Conservation (phyloP, 495 filamentous ascomycete genomes). For the Penicillium cosmopolitanum region DNA sequence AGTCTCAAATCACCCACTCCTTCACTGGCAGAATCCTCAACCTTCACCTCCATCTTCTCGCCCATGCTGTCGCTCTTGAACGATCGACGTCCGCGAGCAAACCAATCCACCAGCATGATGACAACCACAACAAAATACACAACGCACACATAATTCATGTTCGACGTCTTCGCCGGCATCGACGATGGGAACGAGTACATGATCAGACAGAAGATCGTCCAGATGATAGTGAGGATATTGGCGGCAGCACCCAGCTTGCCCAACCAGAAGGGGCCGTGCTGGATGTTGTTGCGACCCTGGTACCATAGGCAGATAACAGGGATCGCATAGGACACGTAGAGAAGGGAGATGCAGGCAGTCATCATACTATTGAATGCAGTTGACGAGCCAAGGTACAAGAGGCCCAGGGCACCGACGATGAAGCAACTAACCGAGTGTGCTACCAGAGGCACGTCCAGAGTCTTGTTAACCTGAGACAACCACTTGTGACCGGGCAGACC, state of each 20-base stretch:
- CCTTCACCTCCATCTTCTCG: conserved; percentile 2
- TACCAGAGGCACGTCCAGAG: conserved; percentile 56
- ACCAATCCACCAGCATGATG: conserved; percentile 51
- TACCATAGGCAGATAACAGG: conserved; percentile 51
- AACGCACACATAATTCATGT: conserved; percentile 61
- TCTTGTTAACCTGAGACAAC: conserved; percentile 51
- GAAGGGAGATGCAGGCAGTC: conserved; percentile 53
- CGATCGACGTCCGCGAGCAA: conserved; percentile 32
- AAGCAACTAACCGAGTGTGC: conserved; percentile 54
- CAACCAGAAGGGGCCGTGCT: conserved; percentile 51
- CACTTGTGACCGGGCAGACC: conserved; percentile 55
- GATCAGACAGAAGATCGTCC: conserved; percentile 56
- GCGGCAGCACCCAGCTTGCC: conserved; percentile 43
- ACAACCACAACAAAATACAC: conserved; percentile 52
- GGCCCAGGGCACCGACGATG: conserved; percentile 54
- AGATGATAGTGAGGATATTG: conserved; percentile 52
- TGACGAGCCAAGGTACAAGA: conserved; percentile 57
- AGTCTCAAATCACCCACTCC: neutral
- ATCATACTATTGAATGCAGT: conserved; percentile 61
- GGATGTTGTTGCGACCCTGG: conserved; percentile 54
- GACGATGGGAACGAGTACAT: conserved; percentile 52
- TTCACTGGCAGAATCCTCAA: conserved; percentile 7
- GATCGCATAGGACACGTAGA: conserved; percentile 57
- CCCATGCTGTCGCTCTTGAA: conserved; percentile 6
- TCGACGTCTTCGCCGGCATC: conserved; percentile 46